Evolutionary conservation across 164 flowering plant species (phyloP), one percentile per base, ranked within the genome.

Genomic region (Berberis vulgaris): DNA sequence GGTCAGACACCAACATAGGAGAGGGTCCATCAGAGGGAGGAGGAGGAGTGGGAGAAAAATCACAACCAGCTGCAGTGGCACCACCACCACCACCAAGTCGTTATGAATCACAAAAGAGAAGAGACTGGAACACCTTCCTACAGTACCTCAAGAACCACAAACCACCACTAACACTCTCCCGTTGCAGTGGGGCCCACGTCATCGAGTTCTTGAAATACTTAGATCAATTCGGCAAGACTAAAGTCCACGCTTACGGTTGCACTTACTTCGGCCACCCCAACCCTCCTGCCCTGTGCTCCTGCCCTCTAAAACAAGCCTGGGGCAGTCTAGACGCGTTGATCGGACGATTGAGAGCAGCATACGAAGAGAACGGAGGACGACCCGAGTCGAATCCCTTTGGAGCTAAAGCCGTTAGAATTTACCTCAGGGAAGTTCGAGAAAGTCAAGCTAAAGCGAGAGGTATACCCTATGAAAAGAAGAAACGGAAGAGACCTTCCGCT

Each of bases 241-340:
- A 75, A 61, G 79, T 78, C 2, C 81, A 78, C 69, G 38, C 60
- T 1, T 4, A 56, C 2, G 76, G 76, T 7, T 78, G 81, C 65
- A 49, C 66, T 62, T 78, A 62, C 49, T 78, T 75, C 45, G 81
- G 81, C 5, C 73, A 73, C 43, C 73, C 74, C 2, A 69, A 61
- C 60, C 81, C 77, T 8, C 75, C 81, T 1, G 75, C 74, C 7
- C 73, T 77, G 0, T 78, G 81, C 46, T 54, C 75, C 2, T 78
- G 81, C 57, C 77, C 81, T 10, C 70, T 78, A 13, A 68, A 67
- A 54, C 81, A 78, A 68, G 81, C 81, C 2, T 78, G 81, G 81
- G 81, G 81, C 3, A 78, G 81, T 63, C 75, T 78, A 0, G 81
- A 78, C 59, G 73, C 81, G 6, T 69, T 78, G 10, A 68, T 78